Percentiles rank a stretch among this genome's conserved stretches.
These are phyloP conservation scores for Pichia ethanolica DNA, from an alignment of 805 yeast genomes.

Conservation along the genomic window DNA sequence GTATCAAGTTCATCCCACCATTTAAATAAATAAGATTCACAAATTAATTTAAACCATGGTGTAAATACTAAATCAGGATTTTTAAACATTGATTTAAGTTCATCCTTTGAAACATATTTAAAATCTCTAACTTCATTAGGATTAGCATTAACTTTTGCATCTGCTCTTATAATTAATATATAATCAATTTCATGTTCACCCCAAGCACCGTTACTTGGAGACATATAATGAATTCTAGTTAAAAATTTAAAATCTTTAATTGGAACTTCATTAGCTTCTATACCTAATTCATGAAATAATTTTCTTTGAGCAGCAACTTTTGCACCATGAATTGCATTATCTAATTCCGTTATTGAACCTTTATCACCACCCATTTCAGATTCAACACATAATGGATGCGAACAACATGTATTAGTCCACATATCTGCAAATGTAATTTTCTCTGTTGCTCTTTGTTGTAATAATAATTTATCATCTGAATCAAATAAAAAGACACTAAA, in stretches of 20 bases:
- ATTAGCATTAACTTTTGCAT: conserved; percentile 42
- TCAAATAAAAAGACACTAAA: conserved; percentile 93
- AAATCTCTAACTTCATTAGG: conserved; percentile 82
- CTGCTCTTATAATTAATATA: conserved; percentile 67
- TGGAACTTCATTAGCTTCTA: conserved; percentile 49
- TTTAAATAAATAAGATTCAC: conserved; percentile 79
- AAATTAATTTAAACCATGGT: conserved; percentile 96
- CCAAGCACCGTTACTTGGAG: conserved; percentile 76
- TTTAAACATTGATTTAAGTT: conserved; percentile 68
- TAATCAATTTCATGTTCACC: conserved; percentile 98
- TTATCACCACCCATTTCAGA: conserved; percentile 62
- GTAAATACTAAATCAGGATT: conserved; percentile 65
- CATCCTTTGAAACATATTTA: conserved; percentile 61
- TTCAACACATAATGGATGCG: conserved; percentile 86
- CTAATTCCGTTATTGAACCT: conserved; percentile 31
- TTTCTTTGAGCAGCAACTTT: conserved; percentile 88
- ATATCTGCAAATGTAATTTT: conserved; percentile 92
- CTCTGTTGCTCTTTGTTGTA: conserved; percentile 94
- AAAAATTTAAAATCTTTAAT: conserved; percentile 66
- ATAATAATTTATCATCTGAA: conserved; percentile 61
- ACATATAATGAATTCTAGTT: conserved; percentile 92
- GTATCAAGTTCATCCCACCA: conserved; percentile 86
- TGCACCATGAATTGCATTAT: conserved; percentile 66
- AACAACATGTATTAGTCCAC: conserved; percentile 99
- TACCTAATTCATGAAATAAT: conserved; percentile 89